phyloP scores from a whole-genome alignment of 2,329 filamentous ascomycete genomes.

The Lachnellula cervina region DNA sequence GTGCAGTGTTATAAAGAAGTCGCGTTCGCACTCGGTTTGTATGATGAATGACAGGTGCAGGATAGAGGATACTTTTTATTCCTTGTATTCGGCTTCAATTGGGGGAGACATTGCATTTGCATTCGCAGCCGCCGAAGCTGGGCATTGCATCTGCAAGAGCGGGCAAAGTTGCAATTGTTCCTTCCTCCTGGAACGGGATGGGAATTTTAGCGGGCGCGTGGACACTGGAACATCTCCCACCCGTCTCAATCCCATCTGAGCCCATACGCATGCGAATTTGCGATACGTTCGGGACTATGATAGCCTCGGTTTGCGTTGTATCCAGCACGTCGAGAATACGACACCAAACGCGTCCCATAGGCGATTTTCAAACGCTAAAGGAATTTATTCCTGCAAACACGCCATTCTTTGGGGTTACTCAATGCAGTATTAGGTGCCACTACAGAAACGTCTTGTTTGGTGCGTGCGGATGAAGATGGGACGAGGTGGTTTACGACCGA shows the following conservation, averaged over 20 bases:
- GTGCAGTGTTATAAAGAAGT: neutral
- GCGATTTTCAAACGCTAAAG: constrained; percentile 3
- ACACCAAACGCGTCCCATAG: constrained; percentile 7
- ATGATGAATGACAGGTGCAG: too few species aligned
- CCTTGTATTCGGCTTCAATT: too few species aligned
- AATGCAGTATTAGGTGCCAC: constrained; percentile 3
- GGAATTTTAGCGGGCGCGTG: too few species aligned
- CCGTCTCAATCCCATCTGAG: constrained; percentile 5
- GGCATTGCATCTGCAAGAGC: neutral
- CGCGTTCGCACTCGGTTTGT: neutral
- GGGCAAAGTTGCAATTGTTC: neutral
- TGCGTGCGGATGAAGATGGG: constrained; percentile 3
- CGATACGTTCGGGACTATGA: constrained; percentile 6
- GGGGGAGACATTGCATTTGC: too few species aligned
- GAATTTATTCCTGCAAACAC: constrained; percentile 7
- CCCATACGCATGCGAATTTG: constrained; percentile 7
- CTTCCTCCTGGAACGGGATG: neutral
- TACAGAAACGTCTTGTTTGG: neutral
- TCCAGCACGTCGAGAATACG: constrained; percentile 4
- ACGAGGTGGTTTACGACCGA: constrained; percentile 7
- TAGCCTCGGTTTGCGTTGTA: constrained; percentile 1
- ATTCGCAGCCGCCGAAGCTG: neutral
- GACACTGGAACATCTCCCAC: constrained; percentile 12
- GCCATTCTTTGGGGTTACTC: constrained; percentile 14
- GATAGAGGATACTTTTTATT: too few species aligned